Evolutionary conservation across 164 flowering plant species (phyloP), one percentile per base, ranked within the genome.

Genomic region (Sedum album): DNA sequence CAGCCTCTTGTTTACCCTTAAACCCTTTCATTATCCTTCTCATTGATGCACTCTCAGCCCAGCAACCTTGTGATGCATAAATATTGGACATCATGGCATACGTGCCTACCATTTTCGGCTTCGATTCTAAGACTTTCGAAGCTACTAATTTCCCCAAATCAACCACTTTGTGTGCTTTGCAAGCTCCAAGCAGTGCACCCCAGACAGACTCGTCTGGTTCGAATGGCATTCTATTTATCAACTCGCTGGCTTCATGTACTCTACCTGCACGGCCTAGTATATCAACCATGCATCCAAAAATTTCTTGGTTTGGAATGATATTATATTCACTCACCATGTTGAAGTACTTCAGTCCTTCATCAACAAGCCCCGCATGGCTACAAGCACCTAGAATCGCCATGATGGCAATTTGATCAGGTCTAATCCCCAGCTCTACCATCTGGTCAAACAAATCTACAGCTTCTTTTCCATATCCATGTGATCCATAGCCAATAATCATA

Each of bases 151-250:
- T 81, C 6, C 89, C 90, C 73, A 90, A 67, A 66, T 78, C 69
- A 5, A 79, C 72, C 67, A 70, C 73, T 70, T 73, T 76, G 69
- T 90, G 89, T 36, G 82, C 85, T 74, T 81, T 92, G 69, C 96
- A 90, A 71, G 96, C 93, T 35, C 90, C 91, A 68, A 92, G 88
- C 75, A 92, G 82, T 33, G 91, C 89, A n/a, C 93, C 87, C 96
- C 93, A 90, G 36, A 88, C 84, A 41, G 84, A 76, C 46, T 84
- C 90, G 77, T 86, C 85, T 36, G 96, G 88, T 69, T 73, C 71
- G 42, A 84, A 84, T 7, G 96, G 93, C 93, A 88, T 88, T 38
- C 65, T 74, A 48, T 82, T 49, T 33, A 85, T 87, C 68, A 92
- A 67, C 62, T 82, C 76, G 72, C 84, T 84, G 60, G 96, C 96